Conservation (phyloP, 2,329 filamentous ascomycete genomes). For the Emericellopsis atlantica region DNA sequence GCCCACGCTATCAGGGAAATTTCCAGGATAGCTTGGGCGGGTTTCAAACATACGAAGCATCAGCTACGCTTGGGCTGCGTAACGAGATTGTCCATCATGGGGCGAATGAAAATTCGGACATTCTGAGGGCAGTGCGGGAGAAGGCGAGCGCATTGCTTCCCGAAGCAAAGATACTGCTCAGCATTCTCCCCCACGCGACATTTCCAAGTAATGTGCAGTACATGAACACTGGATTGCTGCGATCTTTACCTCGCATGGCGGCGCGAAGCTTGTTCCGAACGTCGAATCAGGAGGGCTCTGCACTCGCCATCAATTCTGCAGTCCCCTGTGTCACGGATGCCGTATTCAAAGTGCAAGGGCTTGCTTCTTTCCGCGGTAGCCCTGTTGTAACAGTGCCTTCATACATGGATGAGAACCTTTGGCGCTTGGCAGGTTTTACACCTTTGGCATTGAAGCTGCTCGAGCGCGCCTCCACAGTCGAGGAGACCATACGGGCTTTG, state of each 20-base stretch:
- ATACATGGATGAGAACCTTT: conserved; percentile 80
- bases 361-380: conserved; percentile 70
- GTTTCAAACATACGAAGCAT: conserved; percentile 92
- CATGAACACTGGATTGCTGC: conserved; percentile 64
- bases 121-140: conserved; percentile 74
- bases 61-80: conserved; percentile 76
- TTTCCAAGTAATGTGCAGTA: conserved; percentile 72
- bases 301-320: conserved; percentile 79
- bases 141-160: conserved; percentile 74
- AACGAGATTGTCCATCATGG: conserved; percentile 86
- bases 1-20: conserved; percentile 85
- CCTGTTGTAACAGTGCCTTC: conserved; percentile 73
- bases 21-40: conserved; percentile 93
- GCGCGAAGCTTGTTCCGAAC: conserved; percentile 42
- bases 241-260: conserved; percentile 61
- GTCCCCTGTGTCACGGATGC: conserved; percentile 82
- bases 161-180: conserved; percentile 71
- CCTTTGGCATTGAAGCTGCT: conserved; percentile 75
- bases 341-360: conserved; percentile 66
- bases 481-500: conserved; percentile 63
- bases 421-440: conserved; percentile 85
- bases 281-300: conserved; percentile 42
- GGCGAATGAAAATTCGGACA: conserved; percentile 84
- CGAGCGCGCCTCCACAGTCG: conserved; percentile 58
- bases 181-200: conserved; percentile 68